phyloP scores from a whole-genome alignment of 805 yeast genomes.

The Zygotorulaspora sp. region DNA sequence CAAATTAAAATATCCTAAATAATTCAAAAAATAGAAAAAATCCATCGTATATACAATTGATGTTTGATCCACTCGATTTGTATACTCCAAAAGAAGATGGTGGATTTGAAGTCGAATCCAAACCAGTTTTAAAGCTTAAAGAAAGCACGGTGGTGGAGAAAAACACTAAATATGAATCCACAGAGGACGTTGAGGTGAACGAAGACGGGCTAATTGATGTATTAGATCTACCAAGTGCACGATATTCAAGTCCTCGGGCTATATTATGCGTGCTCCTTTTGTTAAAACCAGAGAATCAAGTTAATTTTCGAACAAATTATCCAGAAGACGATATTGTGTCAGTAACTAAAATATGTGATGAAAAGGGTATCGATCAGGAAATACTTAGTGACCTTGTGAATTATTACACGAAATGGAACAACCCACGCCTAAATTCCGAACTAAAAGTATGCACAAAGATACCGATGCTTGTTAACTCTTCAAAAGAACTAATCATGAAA shows the following conservation, averaged over 20 bases:
- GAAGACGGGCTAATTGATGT: conserved; percentile 42
- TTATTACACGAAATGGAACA: conserved; percentile 46
- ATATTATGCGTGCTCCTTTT: conserved; percentile 44
- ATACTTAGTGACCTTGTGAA: conserved; percentile 31
- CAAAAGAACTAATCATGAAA: conserved; percentile 44
- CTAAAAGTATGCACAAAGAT: conserved; percentile 30
- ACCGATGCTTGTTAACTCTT: conserved; percentile 40
- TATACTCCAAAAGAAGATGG: conserved; percentile 23
- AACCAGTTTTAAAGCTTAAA: too few species aligned
- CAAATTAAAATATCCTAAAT: too few species aligned
- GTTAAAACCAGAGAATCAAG: conserved; percentile 45
- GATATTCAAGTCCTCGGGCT: conserved; percentile 45
- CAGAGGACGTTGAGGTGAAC: conserved; percentile 20
- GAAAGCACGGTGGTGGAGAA: too few species aligned
- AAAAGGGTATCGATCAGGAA: conserved; percentile 33
- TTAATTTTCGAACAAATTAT: conserved; percentile 42
- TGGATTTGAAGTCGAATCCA: too few species aligned
- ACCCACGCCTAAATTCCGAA: conserved; percentile 26
- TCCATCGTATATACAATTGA: too few species aligned
- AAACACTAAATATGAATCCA: too few species aligned
- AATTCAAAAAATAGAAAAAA: too few species aligned
- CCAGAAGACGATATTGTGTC: conserved; percentile 1
- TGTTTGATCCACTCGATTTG: conserved; percentile 38
- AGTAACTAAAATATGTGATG: conserved; percentile 26
- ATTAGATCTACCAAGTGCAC: conserved; percentile 53